Conservation (phyloP, 1,284 basidiomycete genomes). For the Rhizoctonia solani region DNA sequence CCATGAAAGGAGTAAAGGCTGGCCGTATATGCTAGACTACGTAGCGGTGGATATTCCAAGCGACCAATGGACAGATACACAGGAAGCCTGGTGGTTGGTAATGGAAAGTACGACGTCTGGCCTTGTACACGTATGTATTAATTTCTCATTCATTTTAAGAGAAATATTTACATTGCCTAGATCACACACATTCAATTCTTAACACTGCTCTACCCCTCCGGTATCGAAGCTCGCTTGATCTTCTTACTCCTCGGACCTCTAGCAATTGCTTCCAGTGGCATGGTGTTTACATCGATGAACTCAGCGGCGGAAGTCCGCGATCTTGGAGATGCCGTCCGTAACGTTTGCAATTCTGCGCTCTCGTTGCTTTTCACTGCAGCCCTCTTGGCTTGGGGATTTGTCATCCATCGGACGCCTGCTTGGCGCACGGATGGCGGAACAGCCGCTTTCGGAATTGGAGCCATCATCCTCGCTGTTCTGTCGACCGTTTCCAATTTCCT, state of each 20-base stretch:
- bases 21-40: constrained; percentile 97
- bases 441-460: constrained; percentile 86
- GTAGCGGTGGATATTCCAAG: constrained; percentile 82
- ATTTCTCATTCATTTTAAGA: not conserved
- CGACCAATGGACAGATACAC: constrained; percentile 64
- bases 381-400: constrained; percentile 90
- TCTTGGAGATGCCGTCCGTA: constrained; percentile 80
- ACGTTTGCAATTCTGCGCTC: constrained; percentile 94
- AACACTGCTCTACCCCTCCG: constrained; percentile 92
- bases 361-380: constrained; percentile 90
- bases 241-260: constrained; percentile 86
- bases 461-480: constrained; percentile 74
- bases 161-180: constrained; percentile 49
- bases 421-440: constrained; percentile 97
- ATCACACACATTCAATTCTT: constrained; percentile 98
- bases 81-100: constrained; percentile 81
- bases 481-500: constrained; percentile 85
- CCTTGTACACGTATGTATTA: constrained; percentile 72
- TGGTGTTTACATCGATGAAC: constrained; percentile 81
- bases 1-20: constrained; percentile 65
- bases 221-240: constrained; percentile 88
- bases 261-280: constrained; percentile 80
- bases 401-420: constrained; percentile 87
- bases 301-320: constrained; percentile 53
- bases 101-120: constrained; percentile 86